Evolutionary conservation across 176 grass and related monocot genomes (phyloP).

Genomic region (Saccharum officinarum): DNA sequence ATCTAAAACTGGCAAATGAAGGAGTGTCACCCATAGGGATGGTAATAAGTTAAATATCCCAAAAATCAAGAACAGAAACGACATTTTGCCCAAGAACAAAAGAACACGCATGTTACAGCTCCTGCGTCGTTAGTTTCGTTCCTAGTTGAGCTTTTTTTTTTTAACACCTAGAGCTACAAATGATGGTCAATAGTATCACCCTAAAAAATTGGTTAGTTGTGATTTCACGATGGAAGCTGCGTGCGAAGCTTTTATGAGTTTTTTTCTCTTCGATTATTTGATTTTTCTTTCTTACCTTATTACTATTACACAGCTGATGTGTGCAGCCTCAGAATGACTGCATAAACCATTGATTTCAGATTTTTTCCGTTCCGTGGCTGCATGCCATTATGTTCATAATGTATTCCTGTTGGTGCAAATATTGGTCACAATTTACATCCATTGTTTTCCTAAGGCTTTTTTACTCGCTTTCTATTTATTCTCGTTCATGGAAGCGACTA

Average conservation of each 20-base stretch:
- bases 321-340: not conserved
- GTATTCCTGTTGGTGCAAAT: not conserved
- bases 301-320: not conserved
- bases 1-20: too few species aligned
- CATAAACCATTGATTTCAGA: not conserved
- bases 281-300: too few species aligned
- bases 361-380: not conserved
- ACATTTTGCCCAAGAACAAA: too few species aligned
- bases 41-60: too few species aligned
- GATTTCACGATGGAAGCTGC: too few species aligned
- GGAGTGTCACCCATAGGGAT: too few species aligned
- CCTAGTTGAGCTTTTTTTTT: too few species aligned
- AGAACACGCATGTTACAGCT: too few species aligned
- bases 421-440: not conserved
- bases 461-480: conserved; percentile 7
- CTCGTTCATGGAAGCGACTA: not conserved
- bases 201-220: not conserved
- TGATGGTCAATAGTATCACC: too few species aligned
- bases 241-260: not conserved
- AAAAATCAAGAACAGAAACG: too few species aligned
- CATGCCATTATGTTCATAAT: not conserved
- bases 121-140: too few species aligned
- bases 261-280: not conserved
- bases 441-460: not conserved
- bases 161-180: too few species aligned